These are phyloP conservation scores for Cairneyella variabilis DNA, from an alignment of 495 filamentous ascomycete genomes.

Conservation along the genomic window DNA sequence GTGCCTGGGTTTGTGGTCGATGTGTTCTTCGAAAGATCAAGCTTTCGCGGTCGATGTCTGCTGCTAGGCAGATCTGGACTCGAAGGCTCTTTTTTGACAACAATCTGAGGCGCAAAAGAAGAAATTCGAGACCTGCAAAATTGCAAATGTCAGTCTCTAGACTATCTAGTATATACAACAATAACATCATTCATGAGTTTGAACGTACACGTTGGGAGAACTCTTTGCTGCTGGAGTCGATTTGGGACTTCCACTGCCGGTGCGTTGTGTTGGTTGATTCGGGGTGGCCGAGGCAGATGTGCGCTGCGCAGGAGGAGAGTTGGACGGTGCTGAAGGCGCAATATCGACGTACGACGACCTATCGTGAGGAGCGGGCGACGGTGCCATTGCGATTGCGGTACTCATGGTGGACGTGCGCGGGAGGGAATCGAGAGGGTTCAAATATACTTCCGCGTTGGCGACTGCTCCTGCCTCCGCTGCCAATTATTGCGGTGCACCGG, in stretches of 20 bases:
- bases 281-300: slow-evolving; percentile 34
- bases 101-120: slow-evolving; percentile 73
- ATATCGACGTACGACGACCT: slow-evolving; percentile 40
- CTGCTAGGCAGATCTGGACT: slow-evolving; percentile 73
- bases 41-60: slow-evolving; percentile 79
- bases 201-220: slow-evolving; percentile 44
- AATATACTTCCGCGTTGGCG: slow-evolving; percentile 14
- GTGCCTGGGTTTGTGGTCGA: slow-evolving; percentile 46
- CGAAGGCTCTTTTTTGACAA: slow-evolving; percentile 93
- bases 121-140: slow-evolving; percentile 45
- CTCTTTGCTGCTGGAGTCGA: slow-evolving; percentile 31
- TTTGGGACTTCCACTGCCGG: slow-evolving; percentile 47
- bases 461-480: no score
- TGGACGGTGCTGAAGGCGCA: slow-evolving; percentile 38
- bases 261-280: slow-evolving; percentile 39
- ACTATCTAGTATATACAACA: not conserved
- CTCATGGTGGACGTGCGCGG: slow-evolving; percentile 43
- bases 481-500: no score
- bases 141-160: slow-evolving; percentile 18
- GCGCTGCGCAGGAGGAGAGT: slow-evolving; percentile 36
- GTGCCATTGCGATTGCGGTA: slow-evolving; percentile 56
- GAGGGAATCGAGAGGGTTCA: not conserved
- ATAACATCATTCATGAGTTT: slow-evolving; percentile 18
- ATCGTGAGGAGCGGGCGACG: slow-evolving; percentile 56
- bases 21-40: slow-evolving; percentile 81